Evolutionary conservation across 805 yeast species (phyloP).

Genomic region (Ogataea pini): DNA sequence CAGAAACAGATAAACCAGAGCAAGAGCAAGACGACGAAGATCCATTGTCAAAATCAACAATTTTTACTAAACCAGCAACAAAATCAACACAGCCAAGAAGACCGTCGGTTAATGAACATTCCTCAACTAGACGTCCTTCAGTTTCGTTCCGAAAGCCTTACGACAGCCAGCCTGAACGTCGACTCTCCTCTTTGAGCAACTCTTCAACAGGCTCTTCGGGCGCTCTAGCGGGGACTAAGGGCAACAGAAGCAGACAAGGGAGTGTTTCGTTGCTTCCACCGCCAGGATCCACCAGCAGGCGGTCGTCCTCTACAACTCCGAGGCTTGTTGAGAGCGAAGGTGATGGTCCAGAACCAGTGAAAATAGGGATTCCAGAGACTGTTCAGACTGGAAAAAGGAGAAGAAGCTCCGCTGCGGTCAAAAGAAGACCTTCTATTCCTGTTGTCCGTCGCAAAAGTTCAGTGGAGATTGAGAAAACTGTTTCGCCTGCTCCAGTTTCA

Average conservation of each 20-base stretch:
- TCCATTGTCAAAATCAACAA: not conserved
- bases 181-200: conserved; percentile 23
- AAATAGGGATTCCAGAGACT: conserved; percentile 17
- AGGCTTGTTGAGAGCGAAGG: conserved; percentile 8
- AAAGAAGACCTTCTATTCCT: conserved; percentile 6
- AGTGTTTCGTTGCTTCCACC: conserved; percentile 3
- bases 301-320: conserved; percentile 8
- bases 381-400: conserved; percentile 15
- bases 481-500: not conserved
- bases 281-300: not conserved
- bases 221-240: conserved; percentile 5
- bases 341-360: conserved; percentile 9
- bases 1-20: not conserved
- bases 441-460: not conserved
- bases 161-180: conserved; percentile 12
- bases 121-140: conserved; percentile 11
- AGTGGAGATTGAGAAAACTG: not conserved
- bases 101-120: conserved; percentile 1
- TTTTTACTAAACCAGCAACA: conserved; percentile 3
- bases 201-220: not conserved
- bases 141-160: conserved; percentile 11
- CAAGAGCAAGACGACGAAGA: conserved; percentile 5
- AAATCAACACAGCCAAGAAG: conserved; percentile 1
- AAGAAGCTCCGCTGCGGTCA: conserved; percentile 35
- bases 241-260: conserved; percentile 10